Base-by-base conservation (phyloP, 257 asterid species). In the Scutellaria barbata region DNA sequence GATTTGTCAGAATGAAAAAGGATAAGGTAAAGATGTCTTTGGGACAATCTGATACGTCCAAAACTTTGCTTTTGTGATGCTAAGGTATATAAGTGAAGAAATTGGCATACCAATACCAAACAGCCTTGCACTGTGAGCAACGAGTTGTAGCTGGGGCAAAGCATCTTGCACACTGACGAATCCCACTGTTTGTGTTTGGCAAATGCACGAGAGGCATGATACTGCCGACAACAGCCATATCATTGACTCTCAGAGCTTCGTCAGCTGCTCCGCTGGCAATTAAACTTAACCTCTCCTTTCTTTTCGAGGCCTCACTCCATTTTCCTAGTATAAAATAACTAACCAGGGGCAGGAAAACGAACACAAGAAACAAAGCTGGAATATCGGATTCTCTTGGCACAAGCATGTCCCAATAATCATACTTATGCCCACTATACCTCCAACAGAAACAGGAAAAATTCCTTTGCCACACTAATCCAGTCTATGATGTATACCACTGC, bases 321-420 rank as follows among this genome's bases (percentile, higher is more conserved):
- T 82, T 90, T 60, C 96, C 97, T 72, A 90, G 84, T 68, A 90
- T 55, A 78, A 90, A 62, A 66, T 89, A 90, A 57, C 84, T 68
- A 83, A 83, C 86, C 64, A 90, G 81, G 81, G 96, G 96, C 89
- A 90, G 85, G 87, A 88, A 86, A 53, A 90, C 81, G 51, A 90
- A 81, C 82, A 88, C 80, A 69, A 89, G 76, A 76, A 89, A 81
- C 58, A 88, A 76, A 73, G 79, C 88, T 11, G 87, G 87, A 75
- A 85, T 58, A 80, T 90, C 89, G 80, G 88, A 84, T 85, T 79
- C 89, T 82, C 87, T 90, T 84, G 90, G 96, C 82, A 80, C 85
- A 69, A 90, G 95, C 97, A 90, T 90, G 82, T 81, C 92, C 89
- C 72, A 79, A 75, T 83, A 76, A 83, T 81, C 85, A 85, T 79